These are phyloP conservation scores for Thalassiosira mediterranea DNA, from an alignment of 352 stramenopile species.

Conservation along the genomic window DNA sequence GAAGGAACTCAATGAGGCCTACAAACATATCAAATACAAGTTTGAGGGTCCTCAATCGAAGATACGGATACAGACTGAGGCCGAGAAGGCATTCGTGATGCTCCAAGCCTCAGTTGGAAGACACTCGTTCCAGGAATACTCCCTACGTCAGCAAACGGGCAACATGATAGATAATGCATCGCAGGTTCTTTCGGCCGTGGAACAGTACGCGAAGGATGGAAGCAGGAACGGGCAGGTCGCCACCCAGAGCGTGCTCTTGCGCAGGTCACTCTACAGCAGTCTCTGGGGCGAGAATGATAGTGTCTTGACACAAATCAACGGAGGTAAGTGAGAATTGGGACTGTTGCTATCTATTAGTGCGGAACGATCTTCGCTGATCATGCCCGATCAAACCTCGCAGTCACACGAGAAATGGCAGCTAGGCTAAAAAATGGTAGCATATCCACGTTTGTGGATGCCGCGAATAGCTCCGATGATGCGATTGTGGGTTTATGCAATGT, in stretches of 20 bases:
- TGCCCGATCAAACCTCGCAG: too few species aligned
- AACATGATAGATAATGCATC: conserved; percentile 65
- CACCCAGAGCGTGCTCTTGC: conserved; percentile 63
- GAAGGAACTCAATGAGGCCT: conserved; percentile 75
- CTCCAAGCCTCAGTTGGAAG: conserved; percentile 75
- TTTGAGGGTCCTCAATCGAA: conserved; percentile 72
- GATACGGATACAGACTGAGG: conserved; percentile 67
- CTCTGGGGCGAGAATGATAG: conserved; percentile 75
- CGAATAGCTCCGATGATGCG: conserved; percentile 49
- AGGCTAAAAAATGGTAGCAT: conserved; percentile 67
- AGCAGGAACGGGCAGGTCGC: conserved; percentile 73
- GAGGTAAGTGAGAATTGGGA: conserved; percentile 1
- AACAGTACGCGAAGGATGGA: conserved; percentile 73
- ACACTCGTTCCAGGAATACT: conserved; percentile 66
- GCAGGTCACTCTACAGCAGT: conserved; percentile 61
- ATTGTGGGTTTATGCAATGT: conserved; percentile 59
- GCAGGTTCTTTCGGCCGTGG: conserved; percentile 69
- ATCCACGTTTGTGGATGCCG: conserved; percentile 70
- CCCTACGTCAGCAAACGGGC: conserved; percentile 74
- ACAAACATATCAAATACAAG: conserved; percentile 80
- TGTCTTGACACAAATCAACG: conserved; percentile 77
- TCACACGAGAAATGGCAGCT: conserved; percentile 54
- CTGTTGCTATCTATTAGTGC: too few species aligned
- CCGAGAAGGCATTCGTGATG: conserved; percentile 83
- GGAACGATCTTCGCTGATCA: too few species aligned